Evolutionary conservation across 495 filamentous ascomycete genomes (phyloP), one percentile per base, ranked within the genome.

Genomic region (Niebla homalea): DNA sequence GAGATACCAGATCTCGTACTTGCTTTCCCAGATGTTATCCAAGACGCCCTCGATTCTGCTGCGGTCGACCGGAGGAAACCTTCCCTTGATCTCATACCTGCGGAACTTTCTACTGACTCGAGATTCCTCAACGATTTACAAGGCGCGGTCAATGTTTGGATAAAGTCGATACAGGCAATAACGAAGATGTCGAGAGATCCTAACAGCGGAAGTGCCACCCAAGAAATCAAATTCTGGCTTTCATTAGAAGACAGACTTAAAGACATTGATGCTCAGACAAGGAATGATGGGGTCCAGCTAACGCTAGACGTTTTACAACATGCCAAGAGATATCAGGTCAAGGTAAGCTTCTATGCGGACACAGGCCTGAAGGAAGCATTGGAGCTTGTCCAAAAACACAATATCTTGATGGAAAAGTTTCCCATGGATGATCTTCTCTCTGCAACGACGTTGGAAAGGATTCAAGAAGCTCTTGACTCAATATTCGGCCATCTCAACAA

Each of bases 161-260:
- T 96, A 66, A 88, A 94, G 68, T 94, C 89, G 10, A 97, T 99
- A 52, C 89, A 94, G 65, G 82, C 84, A n/a, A 89, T 96, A 60
- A 97, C 92, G 14, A 92, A 89, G 68, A 84, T 93, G 72, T 84
- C 87, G 32, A 77, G 88, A 55, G 92, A 97, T 58, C 82, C 87
- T 5, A 80, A 83, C 26, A 88, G 84, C 41, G 87, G 88, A 6
- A 92, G 87, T 29, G 93, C 92, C 11, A 87, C 83, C 18, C 93
- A 96, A 62, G 92, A 99, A 62, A 94, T 97, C 59, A 95, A 95
- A 60, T 99, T 96, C 58, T 99, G 92, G 92, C 66, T 97, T 37
- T 87, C 87, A 1, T 93, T 97, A 82, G 92, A 99, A 62, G 83
- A 80, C 38, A 84, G 86, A 2, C 64, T 99, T 40, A 89, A 95